Evolutionary conservation across 345 rosid species (phyloP).

Genomic region (Viola odorata): DNA sequence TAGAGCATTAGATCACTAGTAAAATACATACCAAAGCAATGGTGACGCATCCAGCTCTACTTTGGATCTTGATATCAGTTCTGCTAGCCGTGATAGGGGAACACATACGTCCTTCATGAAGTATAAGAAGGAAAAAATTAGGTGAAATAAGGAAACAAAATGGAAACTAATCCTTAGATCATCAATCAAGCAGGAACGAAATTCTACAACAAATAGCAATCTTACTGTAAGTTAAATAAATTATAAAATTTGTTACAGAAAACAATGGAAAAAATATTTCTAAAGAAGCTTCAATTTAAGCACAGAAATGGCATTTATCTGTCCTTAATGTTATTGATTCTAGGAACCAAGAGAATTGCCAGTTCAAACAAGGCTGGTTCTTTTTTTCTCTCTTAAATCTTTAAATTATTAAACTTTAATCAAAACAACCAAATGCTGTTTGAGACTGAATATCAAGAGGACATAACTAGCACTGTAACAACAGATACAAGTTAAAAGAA

Average conservation of each 20-base stretch:
- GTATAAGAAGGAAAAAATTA: neutral
- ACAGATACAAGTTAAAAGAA: no score
- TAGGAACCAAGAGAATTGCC: neutral
- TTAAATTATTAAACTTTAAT: no score
- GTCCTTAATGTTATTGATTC: constrained; percentile 2
- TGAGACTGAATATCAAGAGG: no score
- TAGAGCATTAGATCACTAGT: neutral
- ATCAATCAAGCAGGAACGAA: neutral
- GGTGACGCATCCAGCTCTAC: constrained; percentile 64
- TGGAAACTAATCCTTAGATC: neutral
- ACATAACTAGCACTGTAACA: no score
- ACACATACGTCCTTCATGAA: constrained; percentile 79
- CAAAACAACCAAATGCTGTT: no score
- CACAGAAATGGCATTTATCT: neutral
- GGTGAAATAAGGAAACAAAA: neutral
- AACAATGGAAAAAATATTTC: no score
- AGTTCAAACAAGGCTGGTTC: neutral
- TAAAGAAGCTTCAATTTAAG: no score
- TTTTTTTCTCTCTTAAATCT: neutral
- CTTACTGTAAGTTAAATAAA: no score
- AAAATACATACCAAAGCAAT: constrained; percentile 47
- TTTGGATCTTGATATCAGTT: constrained; percentile 71
- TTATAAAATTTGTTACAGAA: no score
- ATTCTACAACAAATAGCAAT: neutral
- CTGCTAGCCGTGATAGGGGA: constrained; percentile 75